Evolutionary conservation across 2,329 filamentous ascomycete species (phyloP).

Genomic region (Colletotrichum scovillei): DNA sequence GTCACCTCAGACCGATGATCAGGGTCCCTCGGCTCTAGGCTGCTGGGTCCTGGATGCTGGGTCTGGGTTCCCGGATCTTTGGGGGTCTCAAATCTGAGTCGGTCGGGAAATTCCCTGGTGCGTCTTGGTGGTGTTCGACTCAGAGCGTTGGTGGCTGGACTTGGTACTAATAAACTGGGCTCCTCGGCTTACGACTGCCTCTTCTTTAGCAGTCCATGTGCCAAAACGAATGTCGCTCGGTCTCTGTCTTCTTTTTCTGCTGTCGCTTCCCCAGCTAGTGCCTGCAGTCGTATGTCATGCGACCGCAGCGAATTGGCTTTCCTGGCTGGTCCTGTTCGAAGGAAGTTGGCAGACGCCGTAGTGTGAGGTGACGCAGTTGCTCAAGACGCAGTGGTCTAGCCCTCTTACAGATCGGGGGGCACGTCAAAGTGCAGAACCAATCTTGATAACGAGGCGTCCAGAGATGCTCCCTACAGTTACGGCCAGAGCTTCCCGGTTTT

Average conservation of each 20-base stretch:
- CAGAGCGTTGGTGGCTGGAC: conserved; percentile 4
- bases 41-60: not conserved
- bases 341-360: conserved; percentile 12
- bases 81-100: not conserved
- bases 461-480: not conserved
- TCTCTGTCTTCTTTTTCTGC: conserved; percentile 1
- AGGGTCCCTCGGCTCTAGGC: not conserved
- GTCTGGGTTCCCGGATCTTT: not conserved
- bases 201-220: not conserved
- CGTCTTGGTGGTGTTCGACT: conserved; percentile 3
- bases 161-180: conserved; percentile 5
- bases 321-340: not conserved
- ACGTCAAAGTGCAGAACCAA: conserved; percentile 21
- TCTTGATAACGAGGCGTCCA: not conserved
- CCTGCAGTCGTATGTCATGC: conserved; percentile 16
- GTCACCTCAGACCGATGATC: not conserved
- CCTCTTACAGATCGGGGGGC: not conserved
- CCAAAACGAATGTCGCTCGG: not conserved
- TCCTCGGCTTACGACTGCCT: not conserved
- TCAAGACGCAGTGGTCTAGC: not conserved
- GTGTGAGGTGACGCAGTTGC: conserved; percentile 1
- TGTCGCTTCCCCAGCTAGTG: conserved; percentile 8
- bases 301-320: not conserved
- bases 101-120: not conserved
- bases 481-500: conserved; percentile 7